Base-by-base conservation (phyloP, 2,329 filamentous ascomycete genomes). In the Fusarium xyrophilum region DNA sequence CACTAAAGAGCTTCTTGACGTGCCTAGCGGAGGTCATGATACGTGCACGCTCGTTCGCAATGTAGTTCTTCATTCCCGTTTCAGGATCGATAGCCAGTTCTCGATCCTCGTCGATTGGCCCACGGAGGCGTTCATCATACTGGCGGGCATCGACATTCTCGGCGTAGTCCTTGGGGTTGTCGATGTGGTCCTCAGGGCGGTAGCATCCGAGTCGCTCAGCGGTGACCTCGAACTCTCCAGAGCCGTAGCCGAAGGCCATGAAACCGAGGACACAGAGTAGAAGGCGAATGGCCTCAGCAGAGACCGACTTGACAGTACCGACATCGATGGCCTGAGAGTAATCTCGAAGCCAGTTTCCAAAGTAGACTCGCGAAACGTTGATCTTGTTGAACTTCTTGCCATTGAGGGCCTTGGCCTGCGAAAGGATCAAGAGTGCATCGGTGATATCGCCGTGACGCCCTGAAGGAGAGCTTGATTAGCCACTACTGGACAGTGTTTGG, bases 291-390 rank as follows among this genome's bases (percentile, higher is more conserved):
- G 93, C 93, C 80, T 97, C 93, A 53, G 93, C 91, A 58, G 92
- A 95, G 67, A 97, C 93, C 73, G 90, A 88, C 82, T 97, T 97
- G 80, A 97, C 88, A 7, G 93, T 96, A 65, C 93, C 94, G 51
- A 97, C 92, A 78, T 97, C 94, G 73, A 97, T 92, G 65, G 93
- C 94, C 80, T 97, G 94, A 55, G 92, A 96, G 80, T 97, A 97
- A 80, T 97, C 94, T 63, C 86, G 88, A 35, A 97, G 87, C 94
- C 94, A 97, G 83, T 97, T 97, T 69, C 94, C 94, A 82, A 97
- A 97, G 83, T 97, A 97, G 68, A 96, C 92, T 65, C 93, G 88
- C 68, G 94, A 92, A 67, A 97, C 91, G 76, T 90, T 91, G 75
- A 97, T 87, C 82, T 96, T 96, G 83, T 87, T 88, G 81, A 97